Base-by-base conservation (phyloP, 305 asterid genomes). In the Caryopteris hybrid region DNA sequence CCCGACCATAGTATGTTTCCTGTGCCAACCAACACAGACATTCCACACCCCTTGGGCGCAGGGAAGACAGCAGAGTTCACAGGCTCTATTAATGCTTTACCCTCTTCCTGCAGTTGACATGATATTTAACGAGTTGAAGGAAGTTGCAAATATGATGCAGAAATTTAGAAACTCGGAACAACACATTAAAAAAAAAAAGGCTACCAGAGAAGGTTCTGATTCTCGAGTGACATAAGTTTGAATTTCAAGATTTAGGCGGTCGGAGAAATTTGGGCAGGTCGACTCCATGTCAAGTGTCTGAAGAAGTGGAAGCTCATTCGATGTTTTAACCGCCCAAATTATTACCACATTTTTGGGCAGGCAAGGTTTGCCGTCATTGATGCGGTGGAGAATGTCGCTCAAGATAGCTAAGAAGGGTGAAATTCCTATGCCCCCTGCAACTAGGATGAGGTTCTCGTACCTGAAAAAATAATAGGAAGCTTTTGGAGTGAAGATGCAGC, bases 371-470 rank as follows among this genome's bases (percentile, higher is more conserved):
- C 86, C 78, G 1, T 84, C 81, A 9, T 83, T 83, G 67, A 83
- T 61, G 27, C 81, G 85, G 70, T 83, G 96, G 25, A 91, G 84
- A 74, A 91, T 60, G 21, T 91, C 98, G 20, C 94, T 91, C 74
- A 91, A 57, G 71, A 91, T 84, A 11, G 98, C 98, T 14, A 87
- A 70, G 72, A 91, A 91, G 5, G 98, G 96, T 1, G 98, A 87
- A 68, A 91, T 87, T 48, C 98, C 98, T 23, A 89, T 89, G 13
- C 98, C 96, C 0, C 98, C 98, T 5, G 98, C 98, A 14, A 91
- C 89, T 75, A 91, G 76, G 72, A 91, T 79, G 68, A 91, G 95
- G 59, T 85, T 84, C 80, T 83, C 95, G 10, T 91, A 91, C 91
- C 97, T 90, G 65, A 65, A 3, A 65, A 42, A 14, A 23, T 66